These are phyloP conservation scores for Neurospora discreta DNA, from an alignment of 495 filamentous ascomycete genomes.

Conservation along the genomic window DNA sequence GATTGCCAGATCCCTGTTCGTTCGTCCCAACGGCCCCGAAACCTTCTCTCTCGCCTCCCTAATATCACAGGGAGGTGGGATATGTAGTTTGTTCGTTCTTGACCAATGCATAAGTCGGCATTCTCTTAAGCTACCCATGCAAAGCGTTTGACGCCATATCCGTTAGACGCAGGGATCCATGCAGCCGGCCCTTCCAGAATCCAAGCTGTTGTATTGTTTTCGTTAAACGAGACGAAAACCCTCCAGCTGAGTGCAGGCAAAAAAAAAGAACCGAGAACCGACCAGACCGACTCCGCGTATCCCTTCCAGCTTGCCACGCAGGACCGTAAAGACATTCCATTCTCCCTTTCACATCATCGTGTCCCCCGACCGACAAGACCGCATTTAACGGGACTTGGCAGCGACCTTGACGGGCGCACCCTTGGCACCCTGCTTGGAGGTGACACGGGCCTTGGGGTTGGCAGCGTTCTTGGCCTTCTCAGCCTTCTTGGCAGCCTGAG, in stretches of 20 bases:
- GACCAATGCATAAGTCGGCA: constrained; percentile 22
- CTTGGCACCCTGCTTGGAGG: constrained; percentile 95
- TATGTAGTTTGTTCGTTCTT: neutral
- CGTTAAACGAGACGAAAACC: constrained; percentile 14
- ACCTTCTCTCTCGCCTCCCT: neutral
- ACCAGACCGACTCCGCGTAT: constrained; percentile 26
- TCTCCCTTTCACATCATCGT: constrained; percentile 12
- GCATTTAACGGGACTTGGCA: constrained; percentile 73
- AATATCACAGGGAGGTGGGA: neutral
- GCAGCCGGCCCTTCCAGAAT: constrained; percentile 21
- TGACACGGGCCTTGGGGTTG: constrained; percentile 55
- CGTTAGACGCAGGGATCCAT: constrained; percentile 18
- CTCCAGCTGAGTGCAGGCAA: constrained; percentile 19
- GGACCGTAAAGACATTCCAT: constrained; percentile 15
- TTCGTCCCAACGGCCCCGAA: neutral
- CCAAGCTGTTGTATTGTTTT: constrained; percentile 16
- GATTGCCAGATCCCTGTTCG: neutral
- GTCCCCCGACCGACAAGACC: constrained; percentile 3
- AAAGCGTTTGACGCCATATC: constrained; percentile 12
- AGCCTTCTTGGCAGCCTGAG: constrained; percentile 87
- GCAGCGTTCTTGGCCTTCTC: constrained; percentile 97
- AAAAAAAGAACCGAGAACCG: constrained; percentile 23
- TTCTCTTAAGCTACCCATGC: constrained; percentile 27
- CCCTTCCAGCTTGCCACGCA: constrained; percentile 14
- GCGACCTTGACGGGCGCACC: constrained; percentile 77